Conservation (phyloP, 116 monocot genomes). For the Iris pallida region DNA sequence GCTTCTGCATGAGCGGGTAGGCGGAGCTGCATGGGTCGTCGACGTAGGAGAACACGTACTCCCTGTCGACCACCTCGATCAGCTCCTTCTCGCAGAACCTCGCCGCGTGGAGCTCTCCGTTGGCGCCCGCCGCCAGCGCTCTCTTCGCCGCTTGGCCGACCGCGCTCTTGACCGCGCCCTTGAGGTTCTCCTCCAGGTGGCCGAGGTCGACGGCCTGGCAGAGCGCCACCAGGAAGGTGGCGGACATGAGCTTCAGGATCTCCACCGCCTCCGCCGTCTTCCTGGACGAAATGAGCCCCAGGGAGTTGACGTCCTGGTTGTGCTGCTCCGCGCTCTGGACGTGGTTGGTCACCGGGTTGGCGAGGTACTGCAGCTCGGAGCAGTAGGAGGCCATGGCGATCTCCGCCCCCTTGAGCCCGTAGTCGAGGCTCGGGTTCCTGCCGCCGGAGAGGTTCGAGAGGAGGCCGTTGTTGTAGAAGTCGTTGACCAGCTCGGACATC, state of each 20-base stretch:
- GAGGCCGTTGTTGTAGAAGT: constrained; percentile 92
- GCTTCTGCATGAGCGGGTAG: constrained; percentile 34
- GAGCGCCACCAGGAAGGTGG: constrained; percentile 70
- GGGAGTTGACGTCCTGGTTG: constrained; percentile 88
- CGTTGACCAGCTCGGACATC: constrained; percentile 86
- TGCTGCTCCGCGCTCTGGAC: constrained; percentile 84
- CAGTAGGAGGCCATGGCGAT: constrained; percentile 90
- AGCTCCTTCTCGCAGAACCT: constrained; percentile 54
- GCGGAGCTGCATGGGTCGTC: constrained; percentile 58
- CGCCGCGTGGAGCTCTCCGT: too few species aligned
- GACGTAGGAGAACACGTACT: constrained; percentile 47
- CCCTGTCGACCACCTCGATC: constrained; percentile 39
- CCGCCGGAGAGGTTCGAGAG: constrained; percentile 73
- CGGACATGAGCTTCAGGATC: constrained; percentile 80
- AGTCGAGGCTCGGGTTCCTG: constrained; percentile 71
- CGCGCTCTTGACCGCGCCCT: constrained; percentile 19
- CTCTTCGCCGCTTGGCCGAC: too few species aligned
- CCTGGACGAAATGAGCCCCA: constrained; percentile 64
- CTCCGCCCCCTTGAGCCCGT: constrained; percentile 87
- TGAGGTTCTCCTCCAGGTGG: constrained; percentile 31
- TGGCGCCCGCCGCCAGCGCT: too few species aligned
- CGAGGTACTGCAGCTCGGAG: constrained; percentile 78
- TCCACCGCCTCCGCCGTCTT: constrained; percentile 84
- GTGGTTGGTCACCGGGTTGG: constrained; percentile 69
- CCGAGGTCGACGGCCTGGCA: constrained; percentile 34